Base-by-base conservation (phyloP, 768 basidiomycete genomes). In the Boletus fagicola region DNA sequence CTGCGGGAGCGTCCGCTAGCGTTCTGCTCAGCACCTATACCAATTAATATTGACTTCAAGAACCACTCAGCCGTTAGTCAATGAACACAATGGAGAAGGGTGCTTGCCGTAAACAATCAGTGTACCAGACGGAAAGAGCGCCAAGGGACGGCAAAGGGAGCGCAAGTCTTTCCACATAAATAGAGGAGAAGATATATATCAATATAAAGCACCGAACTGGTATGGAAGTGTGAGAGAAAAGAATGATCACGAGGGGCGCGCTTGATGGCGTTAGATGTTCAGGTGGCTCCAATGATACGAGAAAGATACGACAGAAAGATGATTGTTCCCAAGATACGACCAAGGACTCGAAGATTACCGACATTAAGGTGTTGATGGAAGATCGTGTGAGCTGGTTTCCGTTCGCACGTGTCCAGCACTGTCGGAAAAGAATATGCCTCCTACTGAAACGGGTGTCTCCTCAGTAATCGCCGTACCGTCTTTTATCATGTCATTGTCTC, bases 401-500 rank as follows among this genome's bases (percentile, higher is more conserved):
- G 46, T 62, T 58, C 53, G 39, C 65, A 64, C 65, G 65, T 53
- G 61, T 33, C 15, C 31, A 44, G 31, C 16, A 49, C n/a, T 48
- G 56, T 58, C 65, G 62, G 59, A 56, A 45, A 50, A 59, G 33
- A 39, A 39, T 48, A 57, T 59, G 51, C 42, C 39, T 33, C 43
- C 48, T 35, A 39, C 54, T 58, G 61, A 62, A 55, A 60, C 62
- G 35, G 20, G 42, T 48, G 58, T 55, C 53, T 57, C 30, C 56
- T 49, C 68, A 57, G 30, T 56, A 51, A 33, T 64, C 63, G 13
- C 45, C 12, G 15, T 36, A 45, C 47, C 5, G 30, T 28, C 56
- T 28, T 46, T 57, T 67, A 60, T 60, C 68, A 88, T 88, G 87
- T 88, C 87, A 56, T 75, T 86, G 70, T 86, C 85, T 60, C 85